phyloP scores from a whole-genome alignment of 164 flowering plant genomes.

The Dillenia turbinata region DNA sequence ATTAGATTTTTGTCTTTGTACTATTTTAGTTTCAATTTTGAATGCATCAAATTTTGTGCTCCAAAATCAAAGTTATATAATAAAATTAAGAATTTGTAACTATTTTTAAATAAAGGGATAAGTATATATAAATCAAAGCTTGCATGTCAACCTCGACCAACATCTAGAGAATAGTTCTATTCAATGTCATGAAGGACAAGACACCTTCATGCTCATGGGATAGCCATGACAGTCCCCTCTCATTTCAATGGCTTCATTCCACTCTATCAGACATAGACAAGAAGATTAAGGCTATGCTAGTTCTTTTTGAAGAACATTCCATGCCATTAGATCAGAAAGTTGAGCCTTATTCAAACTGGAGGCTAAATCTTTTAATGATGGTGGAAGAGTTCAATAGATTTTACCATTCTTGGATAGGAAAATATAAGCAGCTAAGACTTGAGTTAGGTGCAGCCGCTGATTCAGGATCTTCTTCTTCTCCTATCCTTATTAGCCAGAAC shows the following conservation, averaged over 20 bases:
- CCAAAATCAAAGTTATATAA: too few relatives aligned
- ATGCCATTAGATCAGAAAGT: conserved; percentile 30
- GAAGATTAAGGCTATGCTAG: too few relatives aligned
- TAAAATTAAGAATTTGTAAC: too few relatives aligned
- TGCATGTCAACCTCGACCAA: too few relatives aligned
- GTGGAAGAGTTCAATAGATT: conserved; percentile 32
- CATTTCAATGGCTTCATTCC: conserved; percentile 36
- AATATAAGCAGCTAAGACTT: conserved; percentile 21
- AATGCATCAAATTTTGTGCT: too few relatives aligned
- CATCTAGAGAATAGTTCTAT: too few relatives aligned
- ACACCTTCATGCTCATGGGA: conserved; percentile 19
- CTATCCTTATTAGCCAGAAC: conserved; percentile 10
- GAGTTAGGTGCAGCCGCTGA: neutral
- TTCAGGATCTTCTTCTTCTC: conserved; percentile 16
- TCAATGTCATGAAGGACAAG: too few relatives aligned
- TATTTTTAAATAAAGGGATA: too few relatives aligned
- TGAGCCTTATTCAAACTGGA: conserved; percentile 12
- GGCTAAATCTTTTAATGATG: conserved; percentile 16
- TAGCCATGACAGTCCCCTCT: conserved; percentile 11
- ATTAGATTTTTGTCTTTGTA: too few relatives aligned
- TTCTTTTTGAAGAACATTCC: conserved; percentile 29
- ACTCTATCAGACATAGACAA: conserved; percentile 38
- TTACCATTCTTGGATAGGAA: conserved; percentile 27
- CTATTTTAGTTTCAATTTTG: too few relatives aligned
- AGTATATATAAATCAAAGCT: too few relatives aligned